Base-by-base conservation (phyloP, 177 flowering plant species). In the Vitis hybrid region DNA sequence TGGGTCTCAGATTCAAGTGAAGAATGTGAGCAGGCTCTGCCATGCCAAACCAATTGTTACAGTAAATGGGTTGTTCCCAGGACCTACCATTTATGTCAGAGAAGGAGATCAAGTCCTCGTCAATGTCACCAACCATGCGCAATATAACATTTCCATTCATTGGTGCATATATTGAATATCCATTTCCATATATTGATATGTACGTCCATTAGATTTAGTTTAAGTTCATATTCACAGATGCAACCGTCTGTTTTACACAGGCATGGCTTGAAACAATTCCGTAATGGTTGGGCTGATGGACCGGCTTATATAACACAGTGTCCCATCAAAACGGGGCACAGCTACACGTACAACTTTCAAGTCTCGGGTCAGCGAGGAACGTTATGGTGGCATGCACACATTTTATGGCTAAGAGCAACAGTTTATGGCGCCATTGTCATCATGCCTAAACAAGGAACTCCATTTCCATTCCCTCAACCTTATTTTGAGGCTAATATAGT, bases 131-230 rank as follows among this genome's bases (percentile, higher is more conserved):
- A 80, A 80, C 50, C 58, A 76, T 30, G 80, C 71, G 3, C 78
- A 77, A 61, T 78, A 75, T 61, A 81, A 81, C 71, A 76, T 81
- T 67, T 75, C 79, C 11, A 81, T 81, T 54, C 84, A 81, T 55
- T 81, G 84, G 84, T 81, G 73, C 10, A 30, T 41, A 41, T 41
- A 41, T 41, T 27, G 30, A 27, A 27, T 27, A 27, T 3, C 30
- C 30, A 27, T 27, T 27, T 27, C 30, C 30, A 27, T 41, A 41
- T 41, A 41, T 41, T 4, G 6, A 41, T 41, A 41, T 41, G 46
- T 5, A 41, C 7, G 15, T 9, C 0, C 57, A 13, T 8, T 51
- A 9, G 5, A 8, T 27, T 55, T 35, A 3, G 60, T 27, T 11
- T 10, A 24, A 0, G 20, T 18, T 32, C 2, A 57, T 14, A 68